Conservation (phyloP, 306 rosid species). For the Elaeagnus macrophylla region DNA sequence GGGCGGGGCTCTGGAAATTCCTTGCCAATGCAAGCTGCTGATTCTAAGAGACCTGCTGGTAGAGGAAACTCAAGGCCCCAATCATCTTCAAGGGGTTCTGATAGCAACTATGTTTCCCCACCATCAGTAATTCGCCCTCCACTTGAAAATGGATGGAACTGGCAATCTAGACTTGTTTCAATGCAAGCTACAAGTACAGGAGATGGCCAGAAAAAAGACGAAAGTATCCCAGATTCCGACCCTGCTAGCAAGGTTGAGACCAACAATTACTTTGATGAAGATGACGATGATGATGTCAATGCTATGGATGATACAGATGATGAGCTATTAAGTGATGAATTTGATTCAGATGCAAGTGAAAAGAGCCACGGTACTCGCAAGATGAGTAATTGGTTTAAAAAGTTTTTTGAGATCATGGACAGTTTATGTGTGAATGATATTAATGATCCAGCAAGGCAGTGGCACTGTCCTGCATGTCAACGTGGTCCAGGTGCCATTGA, state of each 20-base stretch:
- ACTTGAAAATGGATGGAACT: constrained; percentile 72
- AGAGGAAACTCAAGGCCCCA: constrained; percentile 43
- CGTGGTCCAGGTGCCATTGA: constrained; percentile 88
- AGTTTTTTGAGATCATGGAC: constrained; percentile 55
- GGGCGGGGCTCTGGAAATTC: constrained; percentile 22
- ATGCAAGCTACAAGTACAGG: constrained; percentile 25
- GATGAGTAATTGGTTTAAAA: constrained; percentile 42
- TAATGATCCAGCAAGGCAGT: constrained; percentile 60
- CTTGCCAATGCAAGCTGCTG: constrained; percentile 28
- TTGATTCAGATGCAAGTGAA: constrained; percentile 58
- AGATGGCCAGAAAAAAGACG: constrained; percentile 17
- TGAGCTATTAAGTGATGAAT: constrained; percentile 52
- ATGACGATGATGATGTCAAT: constrained; percentile 17
- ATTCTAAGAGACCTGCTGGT: constrained; percentile 33
- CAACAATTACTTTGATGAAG: not conserved
- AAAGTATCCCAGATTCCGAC: constrained; percentile 15
- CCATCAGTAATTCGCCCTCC: constrained; percentile 48
- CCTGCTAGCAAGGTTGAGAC: constrained; percentile 8
- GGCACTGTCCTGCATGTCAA: constrained; percentile 93
- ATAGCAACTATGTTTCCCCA: constrained; percentile 17
- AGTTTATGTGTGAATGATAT: constrained; percentile 38
- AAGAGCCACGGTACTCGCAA: constrained; percentile 64
- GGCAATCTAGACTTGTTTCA: constrained; percentile 45
- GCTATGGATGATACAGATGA: constrained; percentile 51
- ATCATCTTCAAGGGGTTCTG: constrained; percentile 21